Conservation (phyloP, 2,329 filamentous ascomycete species). For the Penicillium sp. region DNA sequence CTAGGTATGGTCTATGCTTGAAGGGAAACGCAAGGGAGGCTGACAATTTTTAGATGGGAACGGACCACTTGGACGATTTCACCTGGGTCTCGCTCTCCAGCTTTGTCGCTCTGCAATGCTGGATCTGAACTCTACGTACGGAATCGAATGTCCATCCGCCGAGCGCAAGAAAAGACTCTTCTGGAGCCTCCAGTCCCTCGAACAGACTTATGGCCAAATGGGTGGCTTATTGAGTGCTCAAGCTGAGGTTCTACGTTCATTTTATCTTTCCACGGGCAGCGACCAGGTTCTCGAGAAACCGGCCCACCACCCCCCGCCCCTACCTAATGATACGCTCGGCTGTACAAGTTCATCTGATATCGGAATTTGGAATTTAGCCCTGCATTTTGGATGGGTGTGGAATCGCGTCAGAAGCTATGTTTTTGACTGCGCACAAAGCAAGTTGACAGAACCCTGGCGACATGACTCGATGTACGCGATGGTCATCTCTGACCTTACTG, state of each 20-base stretch:
- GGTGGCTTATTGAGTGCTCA: conserved; percentile 46
- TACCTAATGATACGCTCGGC: conserved; percentile 49
- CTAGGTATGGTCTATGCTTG: conserved; percentile 39
- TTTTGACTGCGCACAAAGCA: conserved; percentile 50
- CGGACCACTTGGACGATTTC: conserved; percentile 51
- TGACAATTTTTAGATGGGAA: conserved; percentile 46
- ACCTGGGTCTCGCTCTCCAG: conserved; percentile 53
- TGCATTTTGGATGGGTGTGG: conserved; percentile 56
- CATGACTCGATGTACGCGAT: conserved; percentile 55
- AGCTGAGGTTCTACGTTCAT: conserved; percentile 43
- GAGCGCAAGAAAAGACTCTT: conserved; percentile 54
- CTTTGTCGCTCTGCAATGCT: conserved; percentile 54
- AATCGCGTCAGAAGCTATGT: conserved; percentile 48
- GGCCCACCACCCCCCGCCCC: conserved; percentile 41
- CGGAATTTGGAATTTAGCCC: conserved; percentile 54
- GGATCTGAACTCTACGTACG: conserved; percentile 46
- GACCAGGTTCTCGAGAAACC: conserved; percentile 24
- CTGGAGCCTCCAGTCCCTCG: conserved; percentile 54
- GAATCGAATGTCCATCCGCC: conserved; percentile 31
- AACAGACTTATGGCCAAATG: conserved; percentile 53
- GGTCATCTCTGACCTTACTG: conserved; percentile 54
- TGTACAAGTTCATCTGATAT: conserved; percentile 42
- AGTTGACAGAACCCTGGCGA: conserved; percentile 53
- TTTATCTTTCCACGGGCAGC: conserved; percentile 26
- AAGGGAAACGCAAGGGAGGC: not conserved